phyloP scores from a whole-genome alignment of 2,329 filamentous ascomycete species.

The Grosmannia serpens region DNA sequence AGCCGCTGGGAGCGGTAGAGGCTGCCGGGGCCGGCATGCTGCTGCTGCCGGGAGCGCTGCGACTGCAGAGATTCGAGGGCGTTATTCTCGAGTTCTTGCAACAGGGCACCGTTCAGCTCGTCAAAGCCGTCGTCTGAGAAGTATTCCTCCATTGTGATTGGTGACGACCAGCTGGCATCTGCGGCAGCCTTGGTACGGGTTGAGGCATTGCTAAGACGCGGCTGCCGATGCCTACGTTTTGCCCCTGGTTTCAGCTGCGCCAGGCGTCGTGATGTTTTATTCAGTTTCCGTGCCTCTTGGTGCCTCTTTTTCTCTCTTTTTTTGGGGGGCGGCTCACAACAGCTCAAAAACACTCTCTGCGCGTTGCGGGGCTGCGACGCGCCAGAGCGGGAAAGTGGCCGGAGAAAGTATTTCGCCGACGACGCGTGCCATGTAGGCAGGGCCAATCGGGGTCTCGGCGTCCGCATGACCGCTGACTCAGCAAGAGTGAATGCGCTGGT shows the following conservation, averaged over 20 bases:
- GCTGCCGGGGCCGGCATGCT: not conserved
- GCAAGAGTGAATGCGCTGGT: not conserved
- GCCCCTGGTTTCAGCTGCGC: too few species aligned
- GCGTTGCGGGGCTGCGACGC: too few species aligned
- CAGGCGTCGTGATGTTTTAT: too few species aligned
- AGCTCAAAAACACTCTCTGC: too few species aligned
- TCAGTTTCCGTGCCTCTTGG: too few species aligned
- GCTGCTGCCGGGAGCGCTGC: not conserved
- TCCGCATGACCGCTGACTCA: not conserved
- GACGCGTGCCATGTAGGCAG: not conserved
- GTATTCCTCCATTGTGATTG: constrained; percentile 37
- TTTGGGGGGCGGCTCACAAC: too few species aligned
- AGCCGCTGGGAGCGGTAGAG: not conserved
- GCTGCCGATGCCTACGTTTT: not conserved
- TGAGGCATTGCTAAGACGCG: not conserved
- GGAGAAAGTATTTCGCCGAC: not conserved
- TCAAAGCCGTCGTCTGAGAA: constrained; percentile 56
- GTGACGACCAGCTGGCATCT: not conserved
- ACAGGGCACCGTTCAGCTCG: constrained; percentile 41
- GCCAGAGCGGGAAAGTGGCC: not conserved
- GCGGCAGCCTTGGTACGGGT: not conserved
- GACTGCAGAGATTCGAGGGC: constrained; percentile 22
- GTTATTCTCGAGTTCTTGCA: constrained; percentile 51
- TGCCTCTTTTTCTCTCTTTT: too few species aligned
- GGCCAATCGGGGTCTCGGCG: not conserved